phyloP scores from a whole-genome alignment of 2,329 filamentous ascomycete species.

The Cladosporium austrohemisphaericum region DNA sequence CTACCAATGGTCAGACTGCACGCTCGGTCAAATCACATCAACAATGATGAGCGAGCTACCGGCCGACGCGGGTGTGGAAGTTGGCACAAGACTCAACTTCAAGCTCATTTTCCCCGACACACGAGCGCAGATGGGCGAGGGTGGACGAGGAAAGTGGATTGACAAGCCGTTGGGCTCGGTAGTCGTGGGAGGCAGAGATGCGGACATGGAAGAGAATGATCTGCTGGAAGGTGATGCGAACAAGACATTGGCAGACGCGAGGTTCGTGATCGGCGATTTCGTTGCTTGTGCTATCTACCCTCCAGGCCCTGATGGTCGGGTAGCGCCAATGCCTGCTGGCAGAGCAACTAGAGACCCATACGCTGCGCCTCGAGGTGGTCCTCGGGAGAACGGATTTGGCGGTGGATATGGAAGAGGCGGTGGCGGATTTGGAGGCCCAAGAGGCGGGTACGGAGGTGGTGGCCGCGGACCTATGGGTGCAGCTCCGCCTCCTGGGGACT shows the following conservation, averaged over 20 bases:
- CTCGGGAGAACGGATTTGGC: constrained; percentile 28
- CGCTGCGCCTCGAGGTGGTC: constrained; percentile 26
- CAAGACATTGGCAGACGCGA: constrained; percentile 71
- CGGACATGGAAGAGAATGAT: constrained; percentile 32
- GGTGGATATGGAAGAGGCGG: constrained; percentile 22
- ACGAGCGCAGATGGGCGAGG: constrained; percentile 40
- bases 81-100: constrained; percentile 83
- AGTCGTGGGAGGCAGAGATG: constrained; percentile 56
- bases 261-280: constrained; percentile 87
- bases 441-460: constrained; percentile 22
- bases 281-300: constrained; percentile 78
- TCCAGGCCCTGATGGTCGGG: constrained; percentile 68
- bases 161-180: constrained; percentile 80
- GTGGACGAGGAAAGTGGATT: constrained; percentile 60
- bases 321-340: constrained; percentile 59
- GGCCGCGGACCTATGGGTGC: constrained; percentile 27
- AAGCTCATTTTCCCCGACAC: constrained; percentile 82
- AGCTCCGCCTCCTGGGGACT: constrained; percentile 34
- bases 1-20: constrained; percentile 82
- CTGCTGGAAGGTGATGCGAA: constrained; percentile 54
- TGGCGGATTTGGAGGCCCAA: constrained; percentile 20
- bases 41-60: constrained; percentile 66
- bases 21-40: constrained; percentile 73
- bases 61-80: constrained; percentile 67
- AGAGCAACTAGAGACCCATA: constrained; percentile 45